Evolutionary conservation across 208 protist species (phyloP), one percentile per base, ranked within the genome.

Genomic region (Trypanosoma platydactyli): DNA sequence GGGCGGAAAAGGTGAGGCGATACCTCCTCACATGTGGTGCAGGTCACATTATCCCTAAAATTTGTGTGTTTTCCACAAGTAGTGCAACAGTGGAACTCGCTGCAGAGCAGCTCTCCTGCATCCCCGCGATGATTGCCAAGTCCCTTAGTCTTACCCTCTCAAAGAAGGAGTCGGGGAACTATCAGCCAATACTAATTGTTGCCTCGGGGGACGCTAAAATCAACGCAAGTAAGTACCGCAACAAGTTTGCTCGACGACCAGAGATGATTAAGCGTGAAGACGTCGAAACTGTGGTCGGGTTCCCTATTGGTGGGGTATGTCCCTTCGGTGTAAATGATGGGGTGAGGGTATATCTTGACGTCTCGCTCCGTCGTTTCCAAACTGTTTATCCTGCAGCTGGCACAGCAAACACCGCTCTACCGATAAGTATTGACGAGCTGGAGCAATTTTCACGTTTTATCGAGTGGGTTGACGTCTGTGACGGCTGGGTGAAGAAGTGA

Each of bases 401-500:
- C 20, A 79, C 79, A 9, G 22, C 48, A 3, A 81, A 87, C 74
- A 82, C 69, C 44, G 73, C 67, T 5, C 57, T 88, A 5, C 60
- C 52, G 13, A 22, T 91, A 45, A 78, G 56, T n/a, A 44, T 68
- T 1, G 77, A 76, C 1, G 85, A 91, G 62, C 71, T 91, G 52
- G 82, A 86, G 70, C 49, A 63, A 44, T 85, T 83, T 73, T 73
- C 76, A 2, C 77, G 81, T 51, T 78, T 83, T 72, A 74, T 88
- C 20, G 85, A 88, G 77, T 91, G 85, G 85, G 78, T 87, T 13
- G 77, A 91, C 61, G 53, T 91, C 13, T 64, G 64, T 25, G 64
- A 70, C 12, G 64, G 56, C 0, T 70, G 56, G 54, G 11, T 16
- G 29, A 7, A 62, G 24, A 35, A 50, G 24, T 4, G 0, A 38